These are phyloP conservation scores for Tuber melanosporum DNA, from an alignment of 495 filamentous ascomycete genomes.

Conservation along the genomic window DNA sequence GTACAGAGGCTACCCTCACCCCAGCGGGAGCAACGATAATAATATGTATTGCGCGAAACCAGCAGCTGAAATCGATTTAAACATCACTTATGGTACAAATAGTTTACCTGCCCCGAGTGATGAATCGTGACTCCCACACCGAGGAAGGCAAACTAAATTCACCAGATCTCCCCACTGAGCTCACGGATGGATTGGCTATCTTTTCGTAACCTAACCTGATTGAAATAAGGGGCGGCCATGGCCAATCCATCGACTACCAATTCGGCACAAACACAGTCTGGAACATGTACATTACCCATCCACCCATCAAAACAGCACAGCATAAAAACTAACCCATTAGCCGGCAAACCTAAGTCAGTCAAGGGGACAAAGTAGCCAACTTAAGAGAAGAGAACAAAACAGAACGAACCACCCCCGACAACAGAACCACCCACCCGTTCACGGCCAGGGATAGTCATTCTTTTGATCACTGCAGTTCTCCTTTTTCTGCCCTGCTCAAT, in stretches of 20 bases:
- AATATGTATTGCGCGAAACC: neutral
- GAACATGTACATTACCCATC: conserved; percentile 2
- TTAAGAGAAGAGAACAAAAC: neutral
- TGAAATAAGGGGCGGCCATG: neutral
- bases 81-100: too few relatives aligned
- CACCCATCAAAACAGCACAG: neutral
- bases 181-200: neutral
- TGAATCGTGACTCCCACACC: neutral
- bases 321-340: neutral
- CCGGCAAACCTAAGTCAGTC: neutral
- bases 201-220: neutral
- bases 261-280: neutral
- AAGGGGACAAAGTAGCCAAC: neutral
- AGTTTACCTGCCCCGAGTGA: neutral
- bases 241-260: neutral
- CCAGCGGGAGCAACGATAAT: neutral
- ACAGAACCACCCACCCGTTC: neutral
- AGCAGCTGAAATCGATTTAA: too few relatives aligned
- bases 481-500: neutral
- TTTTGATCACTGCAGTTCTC: neutral
- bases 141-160: neutral
- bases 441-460: neutral
- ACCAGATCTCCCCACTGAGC: neutral
- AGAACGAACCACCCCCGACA: neutral
- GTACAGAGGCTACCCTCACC: too few relatives aligned